Evolutionary conservation across 176 grass and related monocot species (phyloP).

Genomic region (Olyra latifolia): DNA sequence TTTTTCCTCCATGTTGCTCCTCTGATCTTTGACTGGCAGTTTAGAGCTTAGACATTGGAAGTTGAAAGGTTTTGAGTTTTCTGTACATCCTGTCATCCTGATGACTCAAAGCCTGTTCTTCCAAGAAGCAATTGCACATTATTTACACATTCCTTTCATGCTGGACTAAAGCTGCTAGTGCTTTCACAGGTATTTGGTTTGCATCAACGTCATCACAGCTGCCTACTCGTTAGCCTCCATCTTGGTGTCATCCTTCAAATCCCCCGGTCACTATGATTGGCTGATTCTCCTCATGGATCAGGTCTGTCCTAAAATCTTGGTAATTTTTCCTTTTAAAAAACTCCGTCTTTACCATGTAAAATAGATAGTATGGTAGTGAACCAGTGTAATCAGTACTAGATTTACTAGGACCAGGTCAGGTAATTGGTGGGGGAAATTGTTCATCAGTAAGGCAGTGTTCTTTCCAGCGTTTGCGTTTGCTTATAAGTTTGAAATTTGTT

Average conservation of each 20-base stretch:
- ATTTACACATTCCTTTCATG: not conserved
- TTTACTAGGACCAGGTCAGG: too few species aligned
- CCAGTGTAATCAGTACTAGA: not conserved
- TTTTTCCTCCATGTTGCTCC: not conserved
- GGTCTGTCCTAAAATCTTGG: slow-evolving; percentile 24
- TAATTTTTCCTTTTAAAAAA: not conserved
- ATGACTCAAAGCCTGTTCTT: not conserved
- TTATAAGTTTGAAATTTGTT: too few species aligned
- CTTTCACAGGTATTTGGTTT: slow-evolving; percentile 69
- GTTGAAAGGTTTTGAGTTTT: too few species aligned
- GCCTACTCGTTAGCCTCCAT: slow-evolving; percentile 55
- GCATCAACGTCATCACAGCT: slow-evolving; percentile 61
- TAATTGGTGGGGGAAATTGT: not conserved
- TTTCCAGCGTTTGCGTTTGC: too few species aligned
- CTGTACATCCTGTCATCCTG: not conserved
- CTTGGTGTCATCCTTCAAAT: slow-evolving; percentile 42
- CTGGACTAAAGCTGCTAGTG: not conserved
- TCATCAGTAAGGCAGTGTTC: too few species aligned
- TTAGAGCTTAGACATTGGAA: not conserved
- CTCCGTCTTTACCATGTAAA: not conserved
- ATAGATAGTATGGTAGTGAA: not conserved
- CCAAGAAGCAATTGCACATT: not conserved
- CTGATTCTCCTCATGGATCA: slow-evolving; percentile 68
- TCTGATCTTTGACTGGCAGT: not conserved
- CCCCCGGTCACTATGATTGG: slow-evolving; percentile 48